Evolutionary conservation across 1,284 basidiomycete genomes (phyloP), one percentile per base, ranked within the genome.

Genomic region (Veloboletus limbatus): DNA sequence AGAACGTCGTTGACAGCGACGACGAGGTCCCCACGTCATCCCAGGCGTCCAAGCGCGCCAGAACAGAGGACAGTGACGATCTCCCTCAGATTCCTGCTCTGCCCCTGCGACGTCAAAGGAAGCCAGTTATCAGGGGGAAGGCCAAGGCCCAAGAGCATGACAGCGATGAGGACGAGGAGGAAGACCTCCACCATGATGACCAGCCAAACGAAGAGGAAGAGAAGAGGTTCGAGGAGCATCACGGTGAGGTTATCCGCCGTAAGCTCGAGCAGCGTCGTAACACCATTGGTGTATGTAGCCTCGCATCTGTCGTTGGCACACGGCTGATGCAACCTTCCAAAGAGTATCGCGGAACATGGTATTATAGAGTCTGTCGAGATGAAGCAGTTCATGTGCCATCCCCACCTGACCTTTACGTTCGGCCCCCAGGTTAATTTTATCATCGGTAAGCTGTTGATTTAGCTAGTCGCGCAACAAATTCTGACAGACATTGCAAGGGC

Each of bases 321-420:
- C 17, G 16, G 25, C 20, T 47, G 30, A 47, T 34, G 6, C 16
- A 22, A 1, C 32, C 14, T 27, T n/a, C 16, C 31, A 4, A 57
- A 92, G 90, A 78, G 75, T 26, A 73, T 88, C 37, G 88, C 91
- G 4, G 84, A 92, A 40, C 79, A 86, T 56, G 96, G 95, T 10
- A 85, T 96, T 51, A 89, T 98, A 54, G 88, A 93, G 58, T 76
- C 75, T 20, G 80, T 99, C 42, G 85, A 91, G 59, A 81, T 97
- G 76, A 76, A 83, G 62, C 88, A 97, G 66, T 99, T 99, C 69
- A 97, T 99, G 95, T 97, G 94, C 65, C 97, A 99, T 71, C 78
- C 82, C 60, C 84, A 80, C 65, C 77, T 95, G 38, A 81, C 76
- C 1, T 88, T 97, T 66, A 74, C 77, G 6, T 92, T 97, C 55